Evolutionary conservation across 257 asterid genomes (phyloP), one percentile per base, ranked within the genome.

Genomic region (Nicotiana sylvestris): DNA sequence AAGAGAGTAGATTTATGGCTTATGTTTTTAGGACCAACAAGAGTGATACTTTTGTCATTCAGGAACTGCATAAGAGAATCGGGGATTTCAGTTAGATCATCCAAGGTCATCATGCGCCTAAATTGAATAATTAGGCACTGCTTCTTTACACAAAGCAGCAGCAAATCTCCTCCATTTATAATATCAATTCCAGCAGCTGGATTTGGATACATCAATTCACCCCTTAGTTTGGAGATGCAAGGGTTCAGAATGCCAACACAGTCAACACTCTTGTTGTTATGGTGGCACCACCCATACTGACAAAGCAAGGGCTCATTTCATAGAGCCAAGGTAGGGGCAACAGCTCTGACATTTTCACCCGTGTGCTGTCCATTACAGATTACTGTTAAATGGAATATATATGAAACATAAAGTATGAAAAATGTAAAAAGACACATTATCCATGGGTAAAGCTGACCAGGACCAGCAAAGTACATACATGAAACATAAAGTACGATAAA

Each of bases 291-390:
- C 39, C 10, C 1, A 65, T 5, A 27, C 15, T 65, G 0, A 65
- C 4, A 5, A 2, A 11, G 39, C 30, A 64, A 27, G 8, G 0
- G 18, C 37, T 27, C 3, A 7, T 8, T 10, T 62, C 3, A 7
- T 25, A 0, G 35, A 62, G 35, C 68, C 68, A 0, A 27, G 69
- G 27, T 5, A 57, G 25, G 10, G 62, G 62, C 62, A 57, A 17
- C 10, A 57, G 0, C 62, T 57, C 25, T 17, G 62, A 57, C 25
- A 57, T 57, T 57, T 57, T 57, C 62, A 83, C 86, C 86, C 86
- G 37, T 33, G 3, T 33, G 37, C 37, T 33, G 37, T 33, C 0
- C 37, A 33, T 33, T 33, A 4, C 4, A 3, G 5, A 33, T 33
- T 33, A 4, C 4, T 3, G 4, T 30, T 30, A 33, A 33, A 33